These are phyloP conservation scores for Diaporthe sp. DNA, from an alignment of 2,329 filamentous ascomycete genomes.

Conservation along the genomic window DNA sequence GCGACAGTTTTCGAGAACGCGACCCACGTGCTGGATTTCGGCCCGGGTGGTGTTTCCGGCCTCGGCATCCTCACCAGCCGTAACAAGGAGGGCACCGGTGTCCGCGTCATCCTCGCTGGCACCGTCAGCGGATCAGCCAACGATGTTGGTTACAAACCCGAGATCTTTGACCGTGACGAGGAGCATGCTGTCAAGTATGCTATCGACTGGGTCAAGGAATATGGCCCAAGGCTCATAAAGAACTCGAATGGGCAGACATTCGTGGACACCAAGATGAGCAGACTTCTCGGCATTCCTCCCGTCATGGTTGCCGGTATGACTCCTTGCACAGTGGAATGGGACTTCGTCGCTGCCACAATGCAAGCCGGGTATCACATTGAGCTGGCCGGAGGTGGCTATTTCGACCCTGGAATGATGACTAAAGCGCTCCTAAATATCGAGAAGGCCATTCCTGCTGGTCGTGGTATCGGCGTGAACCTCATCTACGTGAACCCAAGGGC, in stretches of 20 bases:
- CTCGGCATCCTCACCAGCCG: constrained; percentile 96
- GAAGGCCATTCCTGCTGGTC: constrained; percentile 83
- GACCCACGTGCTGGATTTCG: constrained; percentile 96
- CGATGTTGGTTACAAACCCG: constrained; percentile 97
- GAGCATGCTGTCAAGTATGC: constrained; percentile 96
- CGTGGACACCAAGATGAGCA: constrained; percentile 97
- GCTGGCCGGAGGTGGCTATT: constrained; percentile 91
- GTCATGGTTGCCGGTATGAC: constrained; percentile 97
- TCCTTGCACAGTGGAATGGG: constrained; percentile 88
- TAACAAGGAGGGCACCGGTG: constrained; percentile 98
- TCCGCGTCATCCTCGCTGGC: constrained; percentile 94
- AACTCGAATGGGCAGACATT: constrained; percentile 91
- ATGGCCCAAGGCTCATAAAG: constrained; percentile 91
- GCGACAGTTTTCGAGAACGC: constrained; percentile 92
- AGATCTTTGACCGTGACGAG: constrained; percentile 96
- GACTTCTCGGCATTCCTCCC: constrained; percentile 86
- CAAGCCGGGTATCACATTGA: constrained; percentile 96
- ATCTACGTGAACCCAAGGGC: constrained; percentile 92
- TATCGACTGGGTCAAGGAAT: constrained; percentile 97
- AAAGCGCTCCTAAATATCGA: constrained; percentile 88
- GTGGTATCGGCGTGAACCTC: constrained; percentile 89
- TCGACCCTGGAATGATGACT: constrained; percentile 85
- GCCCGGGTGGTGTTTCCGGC: constrained; percentile 95
- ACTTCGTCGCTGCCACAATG: constrained; percentile 93
- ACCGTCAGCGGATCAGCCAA: constrained; percentile 90